Conservation (phyloP, 2,329 filamentous ascomycete genomes). For the Fusarium ramigenum region DNA sequence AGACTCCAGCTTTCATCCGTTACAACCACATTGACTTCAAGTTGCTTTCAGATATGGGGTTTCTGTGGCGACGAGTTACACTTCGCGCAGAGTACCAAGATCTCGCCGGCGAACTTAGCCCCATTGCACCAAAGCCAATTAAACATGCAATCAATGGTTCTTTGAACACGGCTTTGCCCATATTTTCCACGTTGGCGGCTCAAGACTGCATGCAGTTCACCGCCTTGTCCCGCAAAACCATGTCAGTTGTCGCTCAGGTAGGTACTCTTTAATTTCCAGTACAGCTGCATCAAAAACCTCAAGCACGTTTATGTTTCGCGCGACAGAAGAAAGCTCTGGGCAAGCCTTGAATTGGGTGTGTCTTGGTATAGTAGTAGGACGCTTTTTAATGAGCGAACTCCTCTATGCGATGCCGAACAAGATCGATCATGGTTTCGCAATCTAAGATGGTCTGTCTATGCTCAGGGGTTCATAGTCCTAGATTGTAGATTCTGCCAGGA, state of each 20-base stretch:
- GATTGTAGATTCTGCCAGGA: background rate
- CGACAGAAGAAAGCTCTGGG: background rate
- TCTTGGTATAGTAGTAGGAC: background rate
- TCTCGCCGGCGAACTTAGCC: background rate
- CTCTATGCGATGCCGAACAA: background rate
- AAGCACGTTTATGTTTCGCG: background rate
- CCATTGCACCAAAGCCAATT: background rate
- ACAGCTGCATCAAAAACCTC: background rate
- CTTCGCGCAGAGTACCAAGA: background rate
- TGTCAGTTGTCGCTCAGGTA: background rate
- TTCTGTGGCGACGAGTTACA: slow-evolving; percentile 3
- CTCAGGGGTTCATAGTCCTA: background rate
- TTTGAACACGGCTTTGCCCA: background rate
- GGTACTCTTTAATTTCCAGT: background rate
- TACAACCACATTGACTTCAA: background rate
- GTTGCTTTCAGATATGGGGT: background rate
- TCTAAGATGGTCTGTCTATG: background rate
- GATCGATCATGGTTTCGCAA: background rate
- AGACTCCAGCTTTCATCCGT: background rate
- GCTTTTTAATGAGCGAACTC: background rate
- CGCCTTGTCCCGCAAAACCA: background rate
- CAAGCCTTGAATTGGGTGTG: background rate
- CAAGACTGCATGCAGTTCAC: background rate
- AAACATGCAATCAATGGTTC: no score
- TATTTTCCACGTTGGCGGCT: background rate